Evolutionary conservation across 176 grass and related monocot genomes (phyloP).

Genomic region (Juncus effusus): DNA sequence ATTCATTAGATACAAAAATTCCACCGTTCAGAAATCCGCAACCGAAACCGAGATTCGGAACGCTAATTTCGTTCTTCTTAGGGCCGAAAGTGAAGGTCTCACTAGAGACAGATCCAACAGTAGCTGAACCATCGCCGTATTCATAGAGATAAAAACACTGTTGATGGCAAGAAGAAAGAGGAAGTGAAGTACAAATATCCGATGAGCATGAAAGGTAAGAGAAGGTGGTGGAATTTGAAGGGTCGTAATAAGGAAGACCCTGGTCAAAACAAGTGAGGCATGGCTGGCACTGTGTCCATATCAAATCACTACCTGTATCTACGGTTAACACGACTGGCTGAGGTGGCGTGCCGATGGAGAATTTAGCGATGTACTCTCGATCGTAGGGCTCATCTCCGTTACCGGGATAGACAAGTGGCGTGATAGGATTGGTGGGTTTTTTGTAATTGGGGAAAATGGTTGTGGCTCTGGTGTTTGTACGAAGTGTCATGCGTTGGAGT

Average conservation of each 20-base stretch:
- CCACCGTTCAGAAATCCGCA: slow-evolving; percentile 32
- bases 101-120: slow-evolving; percentile 10
- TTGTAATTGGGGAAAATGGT: neutral
- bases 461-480: slow-evolving; percentile 25
- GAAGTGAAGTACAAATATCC: neutral
- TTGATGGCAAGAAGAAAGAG: slow-evolving; percentile 8
- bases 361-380: slow-evolving; percentile 35
- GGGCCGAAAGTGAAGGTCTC: slow-evolving; percentile 39
- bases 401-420: neutral
- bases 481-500: slow-evolving; percentile 29
- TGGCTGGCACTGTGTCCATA: slow-evolving; percentile 38
- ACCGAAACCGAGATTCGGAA: slow-evolving; percentile 31
- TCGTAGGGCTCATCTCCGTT: neutral
- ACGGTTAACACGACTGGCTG: slow-evolving; percentile 25
- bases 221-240: slow-evolving; percentile 25
- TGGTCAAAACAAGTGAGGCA: slow-evolving; percentile 37
- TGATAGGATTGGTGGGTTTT: neutral
- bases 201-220: slow-evolving; percentile 18
- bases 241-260: slow-evolving; percentile 11
- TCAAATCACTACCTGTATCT: slow-evolving; percentile 22
- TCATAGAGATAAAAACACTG: slow-evolving; percentile 16
- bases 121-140: slow-evolving; percentile 26
- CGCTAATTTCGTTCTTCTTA: neutral
- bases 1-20: slow-evolving; percentile 28
- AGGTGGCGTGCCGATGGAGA: slow-evolving; percentile 44